Percentiles rank a stretch among this genome's conserved stretches.
Conservation (phyloP, 2,329 filamentous ascomycete species). For the Diaporthe velutina region DNA sequence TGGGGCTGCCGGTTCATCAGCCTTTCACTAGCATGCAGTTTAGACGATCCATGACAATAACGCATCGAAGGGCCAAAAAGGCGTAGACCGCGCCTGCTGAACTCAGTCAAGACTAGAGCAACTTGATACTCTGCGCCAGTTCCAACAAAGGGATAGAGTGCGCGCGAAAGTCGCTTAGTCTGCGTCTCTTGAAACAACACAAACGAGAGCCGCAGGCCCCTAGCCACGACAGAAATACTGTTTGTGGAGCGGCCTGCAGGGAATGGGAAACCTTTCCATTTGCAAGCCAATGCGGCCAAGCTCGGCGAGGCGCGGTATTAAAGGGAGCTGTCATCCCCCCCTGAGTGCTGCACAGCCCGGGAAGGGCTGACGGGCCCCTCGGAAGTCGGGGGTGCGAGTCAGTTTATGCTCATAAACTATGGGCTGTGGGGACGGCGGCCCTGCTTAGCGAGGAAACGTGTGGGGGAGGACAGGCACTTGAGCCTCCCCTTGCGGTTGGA, state of each 20-base stretch:
- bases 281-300: neutral
- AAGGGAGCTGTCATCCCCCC: neutral
- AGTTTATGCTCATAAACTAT: neutral
- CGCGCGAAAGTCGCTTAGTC: neutral
- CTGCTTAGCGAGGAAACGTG: constrained; percentile 1
- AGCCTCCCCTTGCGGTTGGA: constrained; percentile 1
- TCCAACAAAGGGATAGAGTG: neutral
- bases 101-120: neutral
- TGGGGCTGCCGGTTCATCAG: neutral
- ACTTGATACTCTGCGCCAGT: no score
- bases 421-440: neutral
- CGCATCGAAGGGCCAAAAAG: neutral
- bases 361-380: neutral
- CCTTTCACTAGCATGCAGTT: neutral
- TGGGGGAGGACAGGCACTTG: constrained; percentile 7
- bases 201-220: neutral
- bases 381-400: constrained; percentile 7
- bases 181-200: neutral
- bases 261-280: neutral
- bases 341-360: neutral
- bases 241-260: no score
- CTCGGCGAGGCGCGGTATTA: neutral
- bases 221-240: neutral
- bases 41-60: neutral
- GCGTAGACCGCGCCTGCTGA: neutral